Conservation (phyloP, 345 rosid species). For the Clausena lansium region DNA sequence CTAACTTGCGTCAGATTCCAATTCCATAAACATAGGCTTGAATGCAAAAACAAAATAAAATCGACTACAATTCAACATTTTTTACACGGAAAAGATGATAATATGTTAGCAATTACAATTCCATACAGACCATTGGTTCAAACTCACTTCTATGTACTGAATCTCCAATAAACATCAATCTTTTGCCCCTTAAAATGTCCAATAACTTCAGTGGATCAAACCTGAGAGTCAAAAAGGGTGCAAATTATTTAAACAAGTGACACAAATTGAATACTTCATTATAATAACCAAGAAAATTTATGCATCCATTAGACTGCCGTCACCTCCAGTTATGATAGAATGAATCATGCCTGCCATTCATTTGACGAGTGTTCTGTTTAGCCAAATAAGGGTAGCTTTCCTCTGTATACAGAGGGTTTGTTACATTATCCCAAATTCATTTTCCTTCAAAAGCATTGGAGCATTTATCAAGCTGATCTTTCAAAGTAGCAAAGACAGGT, state of each 20-base stretch:
- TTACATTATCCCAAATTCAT: slow-evolving; percentile 87
- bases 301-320: slow-evolving; percentile 58
- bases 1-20: background rate
- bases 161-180: slow-evolving; percentile 50
- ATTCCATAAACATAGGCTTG: background rate
- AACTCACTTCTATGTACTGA: slow-evolving; percentile 85
- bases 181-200: slow-evolving; percentile 49
- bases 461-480: slow-evolving; percentile 50
- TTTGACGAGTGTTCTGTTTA: slow-evolving; percentile 72
- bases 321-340: slow-evolving; percentile 19
- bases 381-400: slow-evolving; percentile 80
- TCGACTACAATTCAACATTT: no score
- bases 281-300: slow-evolving; percentile 7
- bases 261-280: background rate
- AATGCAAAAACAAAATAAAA: background rate
- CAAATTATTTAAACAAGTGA: no score
- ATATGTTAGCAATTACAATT: no score
- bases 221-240: slow-evolving; percentile 33
- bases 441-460: slow-evolving; percentile 78
- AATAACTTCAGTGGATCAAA: slow-evolving; percentile 79
- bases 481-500: slow-evolving; percentile 42
- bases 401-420: slow-evolving; percentile 70
- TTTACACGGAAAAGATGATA: no score
- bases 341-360: slow-evolving; percentile 84
- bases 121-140: slow-evolving; percentile 80